Evolutionary conservation across 805 yeast species (phyloP), one percentile per base, ranked within the genome.

Genomic region (Lipomyces sp.): DNA sequence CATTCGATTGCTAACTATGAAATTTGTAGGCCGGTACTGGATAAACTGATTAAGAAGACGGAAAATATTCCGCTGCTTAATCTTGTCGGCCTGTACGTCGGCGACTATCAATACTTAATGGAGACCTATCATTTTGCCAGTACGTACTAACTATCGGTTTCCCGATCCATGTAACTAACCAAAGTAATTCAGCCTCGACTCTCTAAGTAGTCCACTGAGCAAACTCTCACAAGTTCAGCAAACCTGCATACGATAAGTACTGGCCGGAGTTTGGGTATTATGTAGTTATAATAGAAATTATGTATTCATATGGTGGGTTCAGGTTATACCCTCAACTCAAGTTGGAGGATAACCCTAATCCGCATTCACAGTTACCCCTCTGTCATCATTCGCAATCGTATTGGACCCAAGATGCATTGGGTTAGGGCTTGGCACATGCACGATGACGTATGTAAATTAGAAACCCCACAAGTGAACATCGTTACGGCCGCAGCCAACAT

Each of bases 71-170:
- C 82, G 2, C 58, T 79, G 2, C 58, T 79, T 37, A 74, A 70
- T 48, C 60, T 79, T 29, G 71, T 74, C 29, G 75, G 78, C 3
- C 62, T 73, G 24, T 73, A 80, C n/a, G 57, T 80, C 10, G 75
- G 75, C 45, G 82, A 80, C 67, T 79, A 77, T 68, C 71, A 77
- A 64, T 79, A 79, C 56, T 63, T 79, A 62, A 65, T 80, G 58
- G 82, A 80, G 64, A 74, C 75, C 35, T 80, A 77, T 62, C 74
- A 78, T 60, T 78, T 78, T 66, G 71, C 80, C 7, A 63, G 72
- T 70, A 48, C 64, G 72, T 69, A 6, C 45, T 4, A 42, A 37
- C 15, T 0, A 11, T 37, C 18, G n/a, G 15, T 8, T 42, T 39
- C 0, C 18, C n/a, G 48, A 42, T 42, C 24, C 24, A 42, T 7